Evolutionary conservation across 2,329 filamentous ascomycete genomes (phyloP).

Genomic region (Talaromyces atroroseus): DNA sequence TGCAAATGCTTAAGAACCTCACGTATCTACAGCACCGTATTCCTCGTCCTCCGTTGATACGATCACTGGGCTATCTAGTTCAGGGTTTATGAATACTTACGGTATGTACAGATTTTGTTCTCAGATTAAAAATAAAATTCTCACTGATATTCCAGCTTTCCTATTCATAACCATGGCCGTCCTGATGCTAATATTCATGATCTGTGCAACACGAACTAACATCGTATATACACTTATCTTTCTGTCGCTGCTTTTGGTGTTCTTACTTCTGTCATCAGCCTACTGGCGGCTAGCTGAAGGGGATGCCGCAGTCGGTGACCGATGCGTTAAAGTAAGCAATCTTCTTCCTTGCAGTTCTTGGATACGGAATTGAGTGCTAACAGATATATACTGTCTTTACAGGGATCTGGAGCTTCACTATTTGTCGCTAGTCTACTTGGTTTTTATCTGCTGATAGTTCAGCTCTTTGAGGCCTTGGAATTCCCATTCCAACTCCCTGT

Average conservation of each 20-base stretch:
- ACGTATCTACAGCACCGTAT: constrained; percentile 18
- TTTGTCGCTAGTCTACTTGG: constrained; percentile 47
- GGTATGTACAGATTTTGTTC: neutral
- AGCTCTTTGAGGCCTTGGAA: constrained; percentile 49
- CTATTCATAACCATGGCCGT: constrained; percentile 62
- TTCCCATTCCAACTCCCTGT: constrained; percentile 49
- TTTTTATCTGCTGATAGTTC: constrained; percentile 52
- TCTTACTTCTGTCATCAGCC: constrained; percentile 54
- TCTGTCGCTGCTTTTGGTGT: constrained; percentile 54
- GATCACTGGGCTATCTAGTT: constrained; percentile 19
- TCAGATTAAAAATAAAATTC: constrained; percentile 5
- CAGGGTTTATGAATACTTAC: neutral
- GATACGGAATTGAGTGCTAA: neutral
- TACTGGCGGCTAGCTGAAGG: constrained; percentile 53
- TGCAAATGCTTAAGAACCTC: neutral
- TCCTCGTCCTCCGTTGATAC: constrained; percentile 24
- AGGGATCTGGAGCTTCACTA: constrained; percentile 44
- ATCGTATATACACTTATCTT: constrained; percentile 67
- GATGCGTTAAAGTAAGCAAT: constrained; percentile 23
- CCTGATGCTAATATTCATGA: constrained; percentile 61
- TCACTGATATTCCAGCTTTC: constrained; percentile 38
- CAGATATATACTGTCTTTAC: neutral
- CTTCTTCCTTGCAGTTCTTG: neutral
- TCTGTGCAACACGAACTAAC: constrained; percentile 68
- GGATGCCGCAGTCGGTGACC: constrained; percentile 24